A percentile compares a stretch with the other conserved stretches of the same genome.
phyloP scores from a whole-genome alignment of 1,284 basidiomycete species.

The Clitocybe nebularis region DNA sequence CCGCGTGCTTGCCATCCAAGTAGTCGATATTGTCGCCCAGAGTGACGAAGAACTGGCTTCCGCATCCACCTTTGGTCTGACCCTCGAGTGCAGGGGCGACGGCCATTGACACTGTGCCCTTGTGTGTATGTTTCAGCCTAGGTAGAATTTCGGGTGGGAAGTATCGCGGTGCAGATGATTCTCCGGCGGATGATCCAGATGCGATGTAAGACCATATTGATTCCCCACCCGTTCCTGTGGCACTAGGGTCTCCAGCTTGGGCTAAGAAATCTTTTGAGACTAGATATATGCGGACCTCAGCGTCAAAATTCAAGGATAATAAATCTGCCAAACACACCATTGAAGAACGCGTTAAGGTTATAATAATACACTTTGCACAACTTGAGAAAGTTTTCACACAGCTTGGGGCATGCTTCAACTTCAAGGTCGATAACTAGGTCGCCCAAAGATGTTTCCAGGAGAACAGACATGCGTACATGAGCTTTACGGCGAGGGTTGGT shows the following conservation, averaged over 20 bases:
- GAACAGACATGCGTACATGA: conserved; percentile 77
- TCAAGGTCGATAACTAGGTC: conserved; percentile 96
- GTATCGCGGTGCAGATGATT: conserved; percentile 57
- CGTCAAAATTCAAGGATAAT: neutral
- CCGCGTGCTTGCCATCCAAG: conserved; percentile 92
- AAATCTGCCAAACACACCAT: conserved; percentile 57
- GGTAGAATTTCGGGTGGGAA: conserved; percentile 81
- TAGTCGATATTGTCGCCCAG: conserved; percentile 90
- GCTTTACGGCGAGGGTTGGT: no score
- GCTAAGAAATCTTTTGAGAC: conserved; percentile 97
- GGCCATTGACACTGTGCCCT: conserved; percentile 95
- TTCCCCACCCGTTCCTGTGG: conserved; percentile 90
- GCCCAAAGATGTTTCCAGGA: conserved; percentile 94
- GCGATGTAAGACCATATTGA: conserved; percentile 76
- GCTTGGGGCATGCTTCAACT: conserved; percentile 85
- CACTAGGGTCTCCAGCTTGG: conserved; percentile 93
- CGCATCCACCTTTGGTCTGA: conserved; percentile 70
- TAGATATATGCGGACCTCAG: conserved; percentile 25
- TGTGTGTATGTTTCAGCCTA: conserved; percentile 79
- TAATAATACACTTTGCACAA: conserved; percentile 97
- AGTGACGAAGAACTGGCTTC: conserved; percentile 96
- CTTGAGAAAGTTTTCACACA: conserved; percentile 95
- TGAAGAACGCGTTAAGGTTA: conserved; percentile 95
- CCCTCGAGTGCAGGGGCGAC: conserved; percentile 73
- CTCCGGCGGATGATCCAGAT: conserved; percentile 35